Evolutionary conservation across 768 basidiomycete genomes (phyloP).

Genomic region (Rhizopogon vulgaris): DNA sequence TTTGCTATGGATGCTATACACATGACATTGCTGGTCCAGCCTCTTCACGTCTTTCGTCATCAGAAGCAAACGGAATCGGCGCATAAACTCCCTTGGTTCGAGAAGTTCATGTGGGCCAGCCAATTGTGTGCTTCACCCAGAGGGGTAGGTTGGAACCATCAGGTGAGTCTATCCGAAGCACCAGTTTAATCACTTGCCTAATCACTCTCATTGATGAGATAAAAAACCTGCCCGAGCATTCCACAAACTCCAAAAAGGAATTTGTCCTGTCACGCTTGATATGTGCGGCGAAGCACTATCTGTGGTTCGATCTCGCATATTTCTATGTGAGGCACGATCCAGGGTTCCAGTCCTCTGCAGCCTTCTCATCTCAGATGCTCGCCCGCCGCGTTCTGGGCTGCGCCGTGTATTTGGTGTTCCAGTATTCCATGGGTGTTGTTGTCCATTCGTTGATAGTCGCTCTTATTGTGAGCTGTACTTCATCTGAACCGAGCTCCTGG

Average conservation of each 20-base stretch:
- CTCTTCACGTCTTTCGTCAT: constrained; percentile 17
- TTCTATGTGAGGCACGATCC: constrained; percentile 7
- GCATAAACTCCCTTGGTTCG: constrained; percentile 7
- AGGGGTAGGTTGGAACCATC: constrained; percentile 31
- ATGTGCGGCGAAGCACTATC: constrained; percentile 4
- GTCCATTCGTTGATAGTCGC: not conserved
- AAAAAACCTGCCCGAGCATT: constrained; percentile 6
- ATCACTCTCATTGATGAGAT: not conserved
- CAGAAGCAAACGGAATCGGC: constrained; percentile 10
- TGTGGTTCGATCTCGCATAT: constrained; percentile 12
- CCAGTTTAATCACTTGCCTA: constrained; percentile 3
- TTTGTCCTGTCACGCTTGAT: constrained; percentile 19
- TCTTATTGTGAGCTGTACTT: constrained; percentile 7
- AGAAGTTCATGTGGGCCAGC: constrained; percentile 25
- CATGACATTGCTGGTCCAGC: constrained; percentile 22
- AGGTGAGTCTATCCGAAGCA: constrained; percentile 15
- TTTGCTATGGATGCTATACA: constrained; percentile 24
- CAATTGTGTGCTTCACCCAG: constrained; percentile 26
- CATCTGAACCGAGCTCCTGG: constrained; percentile 32
- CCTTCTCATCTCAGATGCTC: constrained; percentile 1
- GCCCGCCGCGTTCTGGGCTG: not conserved
- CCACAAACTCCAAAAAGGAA: constrained; percentile 9
- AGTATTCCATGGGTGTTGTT: not conserved
- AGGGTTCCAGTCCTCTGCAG: constrained; percentile 2
- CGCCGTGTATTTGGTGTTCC: not conserved